Base-by-base conservation (phyloP, 2,329 filamentous ascomycete genomes). In the Botrytis tulipae region DNA sequence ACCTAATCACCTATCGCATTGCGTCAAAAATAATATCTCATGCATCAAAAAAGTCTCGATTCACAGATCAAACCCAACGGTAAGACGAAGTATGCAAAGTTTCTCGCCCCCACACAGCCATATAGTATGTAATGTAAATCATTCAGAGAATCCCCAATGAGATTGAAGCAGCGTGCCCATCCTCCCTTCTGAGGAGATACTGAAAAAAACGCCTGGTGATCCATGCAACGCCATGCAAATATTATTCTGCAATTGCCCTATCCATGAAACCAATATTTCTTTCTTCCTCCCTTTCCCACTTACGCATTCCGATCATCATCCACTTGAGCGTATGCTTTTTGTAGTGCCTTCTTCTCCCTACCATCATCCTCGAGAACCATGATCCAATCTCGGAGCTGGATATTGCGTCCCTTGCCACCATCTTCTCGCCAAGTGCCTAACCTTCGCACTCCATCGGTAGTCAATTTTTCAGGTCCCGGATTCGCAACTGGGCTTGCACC, bases 311-410 rank as follows among this genome's bases (percentile, higher is more conserved):
- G 65, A 29, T 54, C 44, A 54, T 68, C 65, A 59, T 81, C 80
- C 20, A 80, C 75, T 51, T 48, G 70, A 60, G 77, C 66, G 63
- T 82, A 82, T 35, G 78, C 78, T 71, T 76, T 82, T 80, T 92
- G 89, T 66, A 93, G 81, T 37, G 90, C 87, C 80, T 85, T 88
- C 76, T 84, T 84, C 81, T 94, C 91, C 76, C 86, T 87, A 1
- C 93, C 92, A 80, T 97, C 93, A 69, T 90, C 86, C 82, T 97
- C 95, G 65, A 98, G 86, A 74, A 93, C 92, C 32, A 89, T 86
- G 25, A 97, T 85, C 84, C 94, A 90, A 82, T 98, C 95, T 72
- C 95, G 88, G 70, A 97, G 85, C 83, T 98, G 94, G 66, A 98
- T 93, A 40, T 91, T 91, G 77, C 87, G 88, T 46, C 93, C 94